Evolutionary conservation across 2,329 filamentous ascomycete genomes (phyloP).

Genomic region (Fusarium pseudocircinatum): DNA sequence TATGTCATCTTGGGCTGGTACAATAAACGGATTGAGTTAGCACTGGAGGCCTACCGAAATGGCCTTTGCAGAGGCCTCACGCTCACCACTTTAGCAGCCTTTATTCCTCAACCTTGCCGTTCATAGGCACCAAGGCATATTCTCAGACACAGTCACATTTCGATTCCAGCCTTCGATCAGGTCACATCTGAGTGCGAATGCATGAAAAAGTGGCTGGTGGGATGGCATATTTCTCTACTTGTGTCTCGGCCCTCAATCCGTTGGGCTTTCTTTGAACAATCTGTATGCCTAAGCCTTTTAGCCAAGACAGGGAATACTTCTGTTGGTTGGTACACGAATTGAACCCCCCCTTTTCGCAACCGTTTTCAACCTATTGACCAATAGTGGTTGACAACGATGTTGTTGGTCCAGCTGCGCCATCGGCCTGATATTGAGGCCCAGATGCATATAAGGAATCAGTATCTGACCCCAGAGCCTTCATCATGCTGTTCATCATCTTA

Average conservation of each 20-base stretch:
- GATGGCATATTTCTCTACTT: background rate
- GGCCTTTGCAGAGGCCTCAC: background rate
- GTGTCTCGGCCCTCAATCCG: rapidly evolving
- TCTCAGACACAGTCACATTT: rapidly evolving
- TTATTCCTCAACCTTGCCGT: background rate
- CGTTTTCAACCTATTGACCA: background rate
- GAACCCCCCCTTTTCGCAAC: rapidly evolving
- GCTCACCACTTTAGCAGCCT: background rate
- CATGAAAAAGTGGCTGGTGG: background rate
- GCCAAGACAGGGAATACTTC: background rate
- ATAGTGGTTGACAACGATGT: background rate
- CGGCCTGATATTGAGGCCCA: background rate
- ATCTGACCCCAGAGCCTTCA: too few relatives aligned
- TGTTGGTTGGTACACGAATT: background rate
- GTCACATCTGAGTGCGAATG: background rate
- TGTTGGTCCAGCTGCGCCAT: background rate
- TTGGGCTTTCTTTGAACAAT: background rate
- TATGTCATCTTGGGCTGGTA: background rate
- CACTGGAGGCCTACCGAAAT: background rate
- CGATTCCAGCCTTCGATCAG: background rate
- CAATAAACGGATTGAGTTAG: background rate
- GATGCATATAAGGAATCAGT: background rate
- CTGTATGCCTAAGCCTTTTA: background rate
- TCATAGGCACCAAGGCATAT: background rate
- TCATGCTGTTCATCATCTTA: too few relatives aligned